A percentile compares a stretch with the other conserved stretches of the same genome.
Conservation (phyloP, 306 rosid species). For the Hylodesmum podocarpum region DNA sequence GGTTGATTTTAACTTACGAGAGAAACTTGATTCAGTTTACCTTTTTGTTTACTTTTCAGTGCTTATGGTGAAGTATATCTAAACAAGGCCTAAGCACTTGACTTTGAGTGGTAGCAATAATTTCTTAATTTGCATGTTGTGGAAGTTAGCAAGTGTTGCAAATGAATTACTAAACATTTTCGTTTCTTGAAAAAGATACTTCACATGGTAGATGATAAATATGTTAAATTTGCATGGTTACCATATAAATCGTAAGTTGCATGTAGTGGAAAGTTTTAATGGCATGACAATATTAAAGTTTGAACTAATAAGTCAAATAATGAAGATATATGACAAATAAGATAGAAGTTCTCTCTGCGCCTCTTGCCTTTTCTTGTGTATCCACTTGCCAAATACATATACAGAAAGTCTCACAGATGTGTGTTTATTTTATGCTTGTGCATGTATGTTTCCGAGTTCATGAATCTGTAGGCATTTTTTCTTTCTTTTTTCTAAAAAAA, state of each 20-base stretch:
- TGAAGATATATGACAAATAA: neutral
- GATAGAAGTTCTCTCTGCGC: neutral
- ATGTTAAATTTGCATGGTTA: neutral
- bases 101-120: neutral
- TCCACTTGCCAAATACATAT: conserved; percentile 1
- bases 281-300: neutral
- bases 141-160: neutral
- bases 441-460: neutral
- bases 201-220: neutral
- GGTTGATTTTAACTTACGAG: no score
- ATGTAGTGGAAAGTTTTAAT: neutral
- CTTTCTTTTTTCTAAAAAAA: neutral
- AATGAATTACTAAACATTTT: neutral
- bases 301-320: neutral
- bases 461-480: neutral
- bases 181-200: neutral
- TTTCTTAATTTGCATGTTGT: neutral
- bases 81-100: no score
- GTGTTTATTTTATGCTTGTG: neutral
- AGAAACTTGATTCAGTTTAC: no score
- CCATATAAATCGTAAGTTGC: neutral
- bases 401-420: neutral
- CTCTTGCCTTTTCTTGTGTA: neutral
- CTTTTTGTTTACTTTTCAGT: no score
- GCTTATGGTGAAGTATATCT: no score